phyloP scores from a whole-genome alignment of 495 filamentous ascomycete genomes.

The Pyronema domesticum region DNA sequence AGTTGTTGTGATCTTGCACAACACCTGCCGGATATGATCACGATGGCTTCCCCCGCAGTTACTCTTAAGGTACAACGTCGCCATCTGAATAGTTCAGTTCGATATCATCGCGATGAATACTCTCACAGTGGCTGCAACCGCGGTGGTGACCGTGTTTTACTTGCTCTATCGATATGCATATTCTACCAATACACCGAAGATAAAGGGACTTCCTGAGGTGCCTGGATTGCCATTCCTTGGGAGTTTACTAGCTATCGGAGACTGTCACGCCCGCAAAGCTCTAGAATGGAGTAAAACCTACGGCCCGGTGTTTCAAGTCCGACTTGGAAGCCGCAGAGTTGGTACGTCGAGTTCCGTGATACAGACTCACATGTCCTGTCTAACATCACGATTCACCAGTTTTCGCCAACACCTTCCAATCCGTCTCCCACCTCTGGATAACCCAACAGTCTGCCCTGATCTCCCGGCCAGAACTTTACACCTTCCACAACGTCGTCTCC shows the following conservation, averaged over 20 bases:
- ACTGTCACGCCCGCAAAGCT: slow-evolving; percentile 36
- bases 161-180: slow-evolving; percentile 38
- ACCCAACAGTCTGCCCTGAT: slow-evolving; percentile 54
- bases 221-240: slow-evolving; percentile 47
- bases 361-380: no score
- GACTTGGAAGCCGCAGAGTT: slow-evolving; percentile 50
- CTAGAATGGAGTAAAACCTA: slow-evolving; percentile 41
- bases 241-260: slow-evolving; percentile 41
- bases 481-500: slow-evolving; percentile 54
- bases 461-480: slow-evolving; percentile 50
- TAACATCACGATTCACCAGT: slow-evolving; percentile 25
- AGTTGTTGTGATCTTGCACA: no score
- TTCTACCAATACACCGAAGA: slow-evolving; percentile 41
- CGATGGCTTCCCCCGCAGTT: no score
- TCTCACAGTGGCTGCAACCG: slow-evolving; percentile 12
- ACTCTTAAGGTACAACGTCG: no score
- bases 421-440: slow-evolving; percentile 51
- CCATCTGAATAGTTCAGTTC: no score
- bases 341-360: no score
- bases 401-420: slow-evolving; percentile 52
- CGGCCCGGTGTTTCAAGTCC: slow-evolving; percentile 49
- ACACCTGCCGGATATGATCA: no score
- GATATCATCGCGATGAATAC: no score
- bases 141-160: slow-evolving; percentile 30
- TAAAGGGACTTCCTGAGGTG: slow-evolving; percentile 45